Conservation (phyloP, 1,139 yeast species). For the Spathaspora sp. region DNA sequence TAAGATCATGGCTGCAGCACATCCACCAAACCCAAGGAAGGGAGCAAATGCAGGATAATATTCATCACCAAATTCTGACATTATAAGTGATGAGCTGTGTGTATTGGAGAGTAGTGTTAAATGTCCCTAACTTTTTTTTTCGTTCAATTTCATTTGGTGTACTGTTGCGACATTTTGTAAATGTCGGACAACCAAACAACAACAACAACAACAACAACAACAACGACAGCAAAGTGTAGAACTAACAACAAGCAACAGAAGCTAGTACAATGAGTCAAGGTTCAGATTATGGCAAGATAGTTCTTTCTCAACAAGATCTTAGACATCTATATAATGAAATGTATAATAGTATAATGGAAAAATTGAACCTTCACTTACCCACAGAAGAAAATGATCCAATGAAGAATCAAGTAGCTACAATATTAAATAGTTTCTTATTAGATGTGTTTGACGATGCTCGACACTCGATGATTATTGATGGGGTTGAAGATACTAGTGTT, state of each 20-base stretch:
- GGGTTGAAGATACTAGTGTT: slow-evolving; percentile 8
- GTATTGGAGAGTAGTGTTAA: neutral
- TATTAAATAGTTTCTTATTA: slow-evolving; percentile 44
- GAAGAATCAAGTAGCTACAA: slow-evolving; percentile 41
- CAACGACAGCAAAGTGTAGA: neutral
- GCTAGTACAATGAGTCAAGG: neutral
- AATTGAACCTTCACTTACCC: slow-evolving; percentile 51
- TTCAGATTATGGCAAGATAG: slow-evolving; percentile 38
- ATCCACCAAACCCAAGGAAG: slow-evolving; percentile 92
- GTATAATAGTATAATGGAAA: slow-evolving; percentile 34
- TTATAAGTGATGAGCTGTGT: slow-evolving; percentile 9
- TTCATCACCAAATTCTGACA: slow-evolving; percentile 47
- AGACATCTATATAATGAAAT: slow-evolving; percentile 26
- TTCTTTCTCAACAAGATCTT: slow-evolving; percentile 51
- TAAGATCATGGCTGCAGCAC: slow-evolving; percentile 87
- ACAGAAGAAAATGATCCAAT: slow-evolving; percentile 42
- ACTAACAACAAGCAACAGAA: neutral
- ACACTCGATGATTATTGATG: neutral
- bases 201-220: neutral
- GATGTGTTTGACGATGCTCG: slow-evolving; percentile 43
- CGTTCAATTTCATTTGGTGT: neutral
- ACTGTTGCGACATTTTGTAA: neutral
- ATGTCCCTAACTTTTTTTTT: neutral
- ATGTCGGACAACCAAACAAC: neutral
- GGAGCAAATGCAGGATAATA: slow-evolving; percentile 89